Base-by-base conservation (phyloP, 2,329 filamentous ascomycete species). In the Fusarium papillatum region DNA sequence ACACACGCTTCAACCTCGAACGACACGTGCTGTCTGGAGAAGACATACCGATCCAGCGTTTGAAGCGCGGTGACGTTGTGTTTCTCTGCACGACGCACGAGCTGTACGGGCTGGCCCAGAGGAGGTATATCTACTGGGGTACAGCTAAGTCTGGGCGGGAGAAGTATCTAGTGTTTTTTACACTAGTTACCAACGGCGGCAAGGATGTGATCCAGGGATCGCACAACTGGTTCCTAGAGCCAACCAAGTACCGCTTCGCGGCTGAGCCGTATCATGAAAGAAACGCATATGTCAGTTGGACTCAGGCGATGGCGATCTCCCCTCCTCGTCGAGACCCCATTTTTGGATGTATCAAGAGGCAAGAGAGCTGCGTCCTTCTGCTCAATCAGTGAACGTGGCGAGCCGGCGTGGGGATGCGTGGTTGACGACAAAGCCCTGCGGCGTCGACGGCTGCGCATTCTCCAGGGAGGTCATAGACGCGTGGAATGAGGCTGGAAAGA, bases 81-180 rank as follows among this genome's bases (percentile, higher is more conserved):
- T 48, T 46, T 26, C 24, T 55, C 26, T 64, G 43, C 24, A 36
- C 43, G n/a, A n/a, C 38, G n/a, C 62, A 64, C 43, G 62, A 53
- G 48, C 31, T 50, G 17, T 64, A 64, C 48, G 62, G 62, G 14
- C 36, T 17, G 17, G 46, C 11, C 11, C 43, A 36, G 36, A 64
- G 62, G 48, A 48, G 46, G 14, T 64, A 64, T 38, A 31, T 64
- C n/a, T 59, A 41, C 48, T 60, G 64, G 65, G 43, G 57, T 19
- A 29, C 31, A 36, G n/a, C 19, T 3, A 55, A 26, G 17, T 38
- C 26, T 11, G 36, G 39, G 26, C 13, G 22, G 8, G 22, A 57
- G 46, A 65, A 14, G n/a, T 34, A 41, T n/a, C 24, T 41, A 16
- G 29, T 65, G 26, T 65, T 57, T 24, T 13, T 55, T 13, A 65